Base-by-base conservation (phyloP, 2,329 filamentous ascomycete species). In the Ophiostoma angusticollis region DNA sequence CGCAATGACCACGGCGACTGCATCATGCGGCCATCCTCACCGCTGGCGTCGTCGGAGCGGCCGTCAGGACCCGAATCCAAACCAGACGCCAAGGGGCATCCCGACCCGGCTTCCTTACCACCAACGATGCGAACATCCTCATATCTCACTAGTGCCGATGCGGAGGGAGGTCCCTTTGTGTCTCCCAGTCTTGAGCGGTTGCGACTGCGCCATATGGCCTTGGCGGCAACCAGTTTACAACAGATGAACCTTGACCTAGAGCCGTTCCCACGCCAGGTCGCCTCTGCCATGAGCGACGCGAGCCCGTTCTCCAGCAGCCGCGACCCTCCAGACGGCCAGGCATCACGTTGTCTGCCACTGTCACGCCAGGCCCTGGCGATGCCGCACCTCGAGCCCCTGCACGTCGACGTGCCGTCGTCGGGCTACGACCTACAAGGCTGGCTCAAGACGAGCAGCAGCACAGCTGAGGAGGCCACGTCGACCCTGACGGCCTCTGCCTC, bases 361-460 rank as follows among this genome's bases (percentile, higher is more conserved):
- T 45, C 37, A 9, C 22, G 17, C 24, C 28, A 29, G 12, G 22
- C 38, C 4, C 32, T 41, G 13, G 34, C 38, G n/a, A 28, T 39
- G 37, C 35, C 40, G 9, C 23, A 45, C n/a, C 34, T 42, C 6
- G 36, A 42, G 16, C 37, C 39, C 6, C n/a, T 31, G 12, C 38
- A 41, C 21, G 23, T 28, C 31, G 33, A 39, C 19, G 42, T 43
- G 12, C 35, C 36, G 4, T 45, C 41, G 17, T 43, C 45, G 2
- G 34, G 36, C 21, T 42, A 45, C 29, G 45, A 45, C 25, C 18
- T 47, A 35, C 35, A 28, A 11, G 24, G 37, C n/a, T 47, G 45
- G 45, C 24, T 45, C 22, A 23, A 38, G 4, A 19, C 37, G 4
- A 39, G 29, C 32, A 40, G 32, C 18, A 31, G 14, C 19, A 25